phyloP scores from a whole-genome alignment of 164 flowering plant genomes.

The Malania oleifera region DNA sequence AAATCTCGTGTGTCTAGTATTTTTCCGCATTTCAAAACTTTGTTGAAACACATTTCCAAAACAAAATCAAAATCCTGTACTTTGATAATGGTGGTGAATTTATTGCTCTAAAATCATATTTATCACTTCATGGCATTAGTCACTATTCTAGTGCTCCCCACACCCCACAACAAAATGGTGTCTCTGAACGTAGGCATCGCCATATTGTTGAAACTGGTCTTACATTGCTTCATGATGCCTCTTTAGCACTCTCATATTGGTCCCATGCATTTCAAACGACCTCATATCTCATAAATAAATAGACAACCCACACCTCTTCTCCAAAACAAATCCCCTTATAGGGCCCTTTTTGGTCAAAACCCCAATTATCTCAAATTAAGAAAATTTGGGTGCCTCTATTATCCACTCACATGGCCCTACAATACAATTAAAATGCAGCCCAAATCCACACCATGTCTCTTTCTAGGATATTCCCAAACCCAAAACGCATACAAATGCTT shows the following conservation, averaged over 20 bases:
- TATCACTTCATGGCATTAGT: no score
- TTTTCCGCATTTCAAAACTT: not conserved
- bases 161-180: not conserved
- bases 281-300: conserved; percentile 2
- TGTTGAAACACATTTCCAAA: not conserved
- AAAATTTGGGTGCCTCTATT: no score
- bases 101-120: no score
- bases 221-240: not conserved
- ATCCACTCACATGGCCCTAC: no score
- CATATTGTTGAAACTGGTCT: not conserved
- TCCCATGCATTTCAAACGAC: no score
- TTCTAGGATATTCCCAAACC: not conserved
- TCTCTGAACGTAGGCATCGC: not conserved
- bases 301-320: not conserved
- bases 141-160: no score
- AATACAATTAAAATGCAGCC: no score
- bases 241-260: no score
- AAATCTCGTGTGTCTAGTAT: not conserved
- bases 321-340: not conserved
- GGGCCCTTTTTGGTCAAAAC: no score
- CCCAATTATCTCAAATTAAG: not conserved
- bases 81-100: no score
- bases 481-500: conserved; percentile 2
- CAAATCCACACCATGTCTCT: not conserved
- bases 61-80: not conserved